Percentiles rank a stretch among this genome's conserved stretches.
phyloP scores from a whole-genome alignment of 345 rosid genomes.

The Aethionema arabicum region DNA sequence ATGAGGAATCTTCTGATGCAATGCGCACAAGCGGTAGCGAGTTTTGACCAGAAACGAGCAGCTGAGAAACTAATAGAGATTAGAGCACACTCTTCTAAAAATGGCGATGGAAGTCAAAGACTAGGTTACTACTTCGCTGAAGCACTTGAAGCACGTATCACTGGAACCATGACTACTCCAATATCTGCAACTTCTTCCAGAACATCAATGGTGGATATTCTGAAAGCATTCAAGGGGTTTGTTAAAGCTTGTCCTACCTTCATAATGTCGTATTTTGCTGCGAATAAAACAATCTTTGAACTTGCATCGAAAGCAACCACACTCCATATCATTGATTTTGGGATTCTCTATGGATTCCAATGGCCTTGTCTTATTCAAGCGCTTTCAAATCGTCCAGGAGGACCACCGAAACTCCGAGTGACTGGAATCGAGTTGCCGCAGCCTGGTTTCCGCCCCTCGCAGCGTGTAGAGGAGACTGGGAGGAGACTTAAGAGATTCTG shows the following conservation, averaged over 20 bases:
- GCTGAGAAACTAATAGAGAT: conserved; percentile 59
- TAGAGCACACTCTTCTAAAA: conserved; percentile 55
- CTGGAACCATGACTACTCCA: conserved; percentile 43
- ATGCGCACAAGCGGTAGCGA: conserved; percentile 72
- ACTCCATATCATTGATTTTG: conserved; percentile 77
- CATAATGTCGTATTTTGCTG: conserved; percentile 47
- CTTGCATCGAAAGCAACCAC: conserved; percentile 48
- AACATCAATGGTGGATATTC: conserved; percentile 51
- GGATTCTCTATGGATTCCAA: conserved; percentile 77
- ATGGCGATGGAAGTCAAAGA: conserved; percentile 64
- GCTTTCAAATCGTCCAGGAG: conserved; percentile 41
- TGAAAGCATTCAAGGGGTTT: conserved; percentile 54
- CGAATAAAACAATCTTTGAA: conserved; percentile 50
- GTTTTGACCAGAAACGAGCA: conserved; percentile 55
- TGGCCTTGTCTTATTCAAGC: conserved; percentile 82
- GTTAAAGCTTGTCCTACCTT: conserved; percentile 55
- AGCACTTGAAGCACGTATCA: conserved; percentile 66
- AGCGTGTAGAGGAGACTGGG: conserved; percentile 72
- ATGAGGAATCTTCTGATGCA: conserved; percentile 41
- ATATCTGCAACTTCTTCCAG: conserved; percentile 23
- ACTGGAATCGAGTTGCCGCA: conserved; percentile 87
- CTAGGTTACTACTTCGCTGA: conserved; percentile 59
- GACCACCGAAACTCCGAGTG: conserved; percentile 64
- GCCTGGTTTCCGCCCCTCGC: conserved; percentile 69
- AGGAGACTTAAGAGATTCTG: conserved; percentile 55